Percentiles rank a stretch among this genome's conserved stretches.
Evolutionary conservation across 306 rosid genomes (phyloP).

Genomic region (Gleditsia sinensis): DNA sequence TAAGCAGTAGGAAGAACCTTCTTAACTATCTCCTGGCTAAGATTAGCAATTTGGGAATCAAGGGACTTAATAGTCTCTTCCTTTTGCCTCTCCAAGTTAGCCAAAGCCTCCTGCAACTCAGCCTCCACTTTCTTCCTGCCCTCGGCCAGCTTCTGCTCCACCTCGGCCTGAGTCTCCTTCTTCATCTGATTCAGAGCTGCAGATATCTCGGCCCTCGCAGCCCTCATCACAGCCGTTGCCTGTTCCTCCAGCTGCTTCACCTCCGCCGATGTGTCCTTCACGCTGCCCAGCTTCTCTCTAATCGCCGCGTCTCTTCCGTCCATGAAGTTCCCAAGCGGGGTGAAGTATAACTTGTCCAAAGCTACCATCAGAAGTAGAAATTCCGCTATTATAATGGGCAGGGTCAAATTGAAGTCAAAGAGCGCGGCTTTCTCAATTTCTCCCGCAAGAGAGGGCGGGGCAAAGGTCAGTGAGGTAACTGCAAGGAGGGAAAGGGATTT

Average conservation of each 20-base stretch:
- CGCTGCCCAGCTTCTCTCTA: constrained; percentile 78
- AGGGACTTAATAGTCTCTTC: constrained; percentile 76
- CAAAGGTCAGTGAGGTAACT: constrained; percentile 51
- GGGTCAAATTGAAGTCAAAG: constrained; percentile 88
- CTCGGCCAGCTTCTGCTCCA: constrained; percentile 76
- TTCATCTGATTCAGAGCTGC: constrained; percentile 90
- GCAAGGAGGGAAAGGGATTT: constrained; percentile 63
- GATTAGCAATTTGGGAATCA: constrained; percentile 74
- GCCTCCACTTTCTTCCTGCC: constrained; percentile 84
- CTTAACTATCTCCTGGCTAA: constrained; percentile 82
- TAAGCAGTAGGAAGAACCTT: constrained; percentile 85
- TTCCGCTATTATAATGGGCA: constrained; percentile 73
- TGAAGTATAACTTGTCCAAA: constrained; percentile 76
- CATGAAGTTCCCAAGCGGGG: constrained; percentile 88
- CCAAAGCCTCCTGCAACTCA: constrained; percentile 81
- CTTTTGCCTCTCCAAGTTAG: constrained; percentile 73
- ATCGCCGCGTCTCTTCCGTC: constrained; percentile 78
- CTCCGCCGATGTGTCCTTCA: constrained; percentile 75
- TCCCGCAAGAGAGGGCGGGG: constrained; percentile 66
- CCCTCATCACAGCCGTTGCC: constrained; percentile 67
- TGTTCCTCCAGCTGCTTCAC: constrained; percentile 89
- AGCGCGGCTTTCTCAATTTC: constrained; percentile 87
- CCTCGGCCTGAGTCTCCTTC: constrained; percentile 86
- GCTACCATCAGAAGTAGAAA: constrained; percentile 84
- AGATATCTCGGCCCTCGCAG: constrained; percentile 86